A percentile compares a stretch with the other conserved stretches of the same genome.
phyloP scores from a whole-genome alignment of 345 rosid species.

The Raphanus sativus region DNA sequence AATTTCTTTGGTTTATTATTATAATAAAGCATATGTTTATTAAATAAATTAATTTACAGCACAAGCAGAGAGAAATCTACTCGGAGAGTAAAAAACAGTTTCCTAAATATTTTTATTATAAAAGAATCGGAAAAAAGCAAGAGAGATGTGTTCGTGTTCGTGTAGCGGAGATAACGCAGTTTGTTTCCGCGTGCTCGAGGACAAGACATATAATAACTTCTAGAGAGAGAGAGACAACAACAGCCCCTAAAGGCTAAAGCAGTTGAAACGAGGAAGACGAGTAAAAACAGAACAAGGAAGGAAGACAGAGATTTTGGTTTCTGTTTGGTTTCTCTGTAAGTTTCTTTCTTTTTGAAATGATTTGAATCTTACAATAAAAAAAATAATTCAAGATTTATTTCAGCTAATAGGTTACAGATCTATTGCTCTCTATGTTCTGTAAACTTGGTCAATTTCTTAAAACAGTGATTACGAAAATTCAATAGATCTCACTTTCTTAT shows the following conservation, averaged over 20 bases:
- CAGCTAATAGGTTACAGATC: neutral
- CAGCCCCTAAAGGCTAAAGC: neutral
- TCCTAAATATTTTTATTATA: neutral
- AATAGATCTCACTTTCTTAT: constrained; percentile 12
- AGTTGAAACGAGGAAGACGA: constrained; percentile 26
- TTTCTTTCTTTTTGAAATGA: neutral
- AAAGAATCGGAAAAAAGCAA: neutral
- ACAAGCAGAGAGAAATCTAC: constrained; percentile 22
- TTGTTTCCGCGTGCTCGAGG: constrained; percentile 32
- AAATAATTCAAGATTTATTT: neutral
- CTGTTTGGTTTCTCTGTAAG: neutral
- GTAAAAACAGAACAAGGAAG: neutral
- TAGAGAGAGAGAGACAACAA: constrained; percentile 15
- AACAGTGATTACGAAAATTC: neutral
- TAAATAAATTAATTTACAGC: neutral
- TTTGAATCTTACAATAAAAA: neutral
- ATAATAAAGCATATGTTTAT: neutral
- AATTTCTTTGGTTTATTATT: neutral
- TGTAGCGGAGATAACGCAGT: constrained; percentile 34
- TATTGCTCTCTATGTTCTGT: neutral
- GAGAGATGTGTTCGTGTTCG: constrained; percentile 34
- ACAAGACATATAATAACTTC: constrained; percentile 10
- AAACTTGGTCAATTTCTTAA: neutral
- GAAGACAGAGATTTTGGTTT: neutral
- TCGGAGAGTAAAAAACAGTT: constrained; percentile 13